A percentile compares a stretch with the other conserved stretches of the same genome.
These are phyloP conservation scores for Curvularia sp. DNA, from an alignment of 2,329 filamentous ascomycete species.

Conservation along the genomic window DNA sequence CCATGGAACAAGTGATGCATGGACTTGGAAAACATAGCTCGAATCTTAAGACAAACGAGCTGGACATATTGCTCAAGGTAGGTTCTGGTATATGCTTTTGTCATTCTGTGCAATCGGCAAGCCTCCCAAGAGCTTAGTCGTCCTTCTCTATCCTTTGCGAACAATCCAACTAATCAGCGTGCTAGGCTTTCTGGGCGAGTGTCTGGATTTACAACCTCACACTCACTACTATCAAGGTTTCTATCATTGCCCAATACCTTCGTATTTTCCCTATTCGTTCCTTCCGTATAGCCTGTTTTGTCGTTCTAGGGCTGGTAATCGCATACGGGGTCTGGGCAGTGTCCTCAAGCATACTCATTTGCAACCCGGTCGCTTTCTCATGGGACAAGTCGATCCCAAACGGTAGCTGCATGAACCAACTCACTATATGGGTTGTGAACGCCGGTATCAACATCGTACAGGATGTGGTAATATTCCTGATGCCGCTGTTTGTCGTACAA, in stretches of 20 bases:
- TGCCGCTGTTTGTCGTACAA: slow-evolving; percentile 43
- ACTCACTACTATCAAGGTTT: slow-evolving; percentile 43
- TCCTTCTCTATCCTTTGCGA: neutral
- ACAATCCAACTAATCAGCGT: slow-evolving; percentile 20
- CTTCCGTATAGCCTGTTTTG: slow-evolving; percentile 40
- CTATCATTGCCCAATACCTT: slow-evolving; percentile 45
- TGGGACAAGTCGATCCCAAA: slow-evolving; percentile 40
- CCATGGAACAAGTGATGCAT: slow-evolving; percentile 41
- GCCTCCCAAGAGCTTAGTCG: neutral
- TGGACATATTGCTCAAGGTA: slow-evolving; percentile 23
- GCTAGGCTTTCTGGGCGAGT: slow-evolving; percentile 46
- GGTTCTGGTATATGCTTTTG: slow-evolving; percentile 6
- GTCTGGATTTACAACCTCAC: slow-evolving; percentile 46
- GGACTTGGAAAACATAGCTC: slow-evolving; percentile 39
- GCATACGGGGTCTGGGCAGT: slow-evolving; percentile 41
- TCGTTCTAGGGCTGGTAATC: slow-evolving; percentile 36
- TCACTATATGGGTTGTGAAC: slow-evolving; percentile 42
- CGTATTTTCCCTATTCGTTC: slow-evolving; percentile 40
- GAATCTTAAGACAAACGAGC: slow-evolving; percentile 20
- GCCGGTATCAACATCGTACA: slow-evolving; percentile 43
- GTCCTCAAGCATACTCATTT: slow-evolving; percentile 46
- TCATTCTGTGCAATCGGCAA: neutral
- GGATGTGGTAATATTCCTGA: slow-evolving; percentile 44
- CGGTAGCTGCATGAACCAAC: slow-evolving; percentile 43
- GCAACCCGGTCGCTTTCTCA: slow-evolving; percentile 41